Conservation (phyloP, 1,284 basidiomycete genomes). For the Apiotrichum gracile region DNA sequence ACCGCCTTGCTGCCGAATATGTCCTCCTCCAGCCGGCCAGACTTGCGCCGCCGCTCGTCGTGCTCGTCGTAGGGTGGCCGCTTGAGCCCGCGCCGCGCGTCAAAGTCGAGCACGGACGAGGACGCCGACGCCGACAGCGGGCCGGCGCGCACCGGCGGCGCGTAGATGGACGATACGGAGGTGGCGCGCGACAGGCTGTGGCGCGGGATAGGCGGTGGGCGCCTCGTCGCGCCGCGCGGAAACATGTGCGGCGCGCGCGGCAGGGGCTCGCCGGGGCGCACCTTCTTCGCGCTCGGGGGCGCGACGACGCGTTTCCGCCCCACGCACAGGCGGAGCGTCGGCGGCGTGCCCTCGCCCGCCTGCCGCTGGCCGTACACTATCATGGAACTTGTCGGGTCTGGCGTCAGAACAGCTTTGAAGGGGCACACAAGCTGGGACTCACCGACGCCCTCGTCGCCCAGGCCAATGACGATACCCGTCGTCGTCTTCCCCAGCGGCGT, state of each 20-base stretch:
- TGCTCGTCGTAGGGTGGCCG: too few species aligned
- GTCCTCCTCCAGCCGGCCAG: slow-evolving; percentile 27
- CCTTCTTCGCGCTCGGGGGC: slow-evolving; percentile 27
- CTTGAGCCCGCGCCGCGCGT: too few species aligned
- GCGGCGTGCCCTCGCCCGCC: not conserved
- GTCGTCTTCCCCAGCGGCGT: slow-evolving; percentile 29
- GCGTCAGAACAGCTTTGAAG: not conserved
- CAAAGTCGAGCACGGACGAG: too few species aligned
- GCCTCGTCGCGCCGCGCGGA: slow-evolving; percentile 26
- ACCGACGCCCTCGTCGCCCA: slow-evolving; percentile 41
- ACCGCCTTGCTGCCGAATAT: slow-evolving; percentile 31
- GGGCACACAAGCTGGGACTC: not conserved
- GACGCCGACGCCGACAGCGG: slow-evolving; percentile 9
- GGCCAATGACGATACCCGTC: slow-evolving; percentile 34
- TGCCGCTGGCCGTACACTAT: slow-evolving; percentile 16
- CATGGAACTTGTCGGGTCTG: not conserved
- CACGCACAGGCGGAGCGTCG: slow-evolving; percentile 27
- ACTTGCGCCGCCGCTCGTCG: slow-evolving; percentile 30
- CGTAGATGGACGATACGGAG: slow-evolving; percentile 37
- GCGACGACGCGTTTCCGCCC: slow-evolving; percentile 25
- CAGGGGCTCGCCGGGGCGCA: slow-evolving; percentile 45
- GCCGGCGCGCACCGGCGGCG: slow-evolving; percentile 14
- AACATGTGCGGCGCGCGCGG: slow-evolving; percentile 41
- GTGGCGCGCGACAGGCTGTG: slow-evolving; percentile 18
- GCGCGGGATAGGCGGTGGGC: slow-evolving; percentile 26